Conservation (phyloP, 805 yeast genomes). For the Naumovozyma castellii region DNA sequence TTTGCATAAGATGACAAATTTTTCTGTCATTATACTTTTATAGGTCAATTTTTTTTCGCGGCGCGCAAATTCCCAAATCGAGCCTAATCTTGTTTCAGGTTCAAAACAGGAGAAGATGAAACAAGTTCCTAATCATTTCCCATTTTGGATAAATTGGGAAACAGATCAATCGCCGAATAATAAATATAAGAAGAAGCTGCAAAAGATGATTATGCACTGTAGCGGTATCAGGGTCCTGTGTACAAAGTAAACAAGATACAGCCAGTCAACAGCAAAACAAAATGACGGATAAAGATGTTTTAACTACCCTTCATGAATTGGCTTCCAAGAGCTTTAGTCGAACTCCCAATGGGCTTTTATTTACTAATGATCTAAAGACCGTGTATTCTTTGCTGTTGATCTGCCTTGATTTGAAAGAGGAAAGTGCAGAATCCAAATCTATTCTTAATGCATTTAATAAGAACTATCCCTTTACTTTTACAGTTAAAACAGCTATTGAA, state of each 20-base stretch:
- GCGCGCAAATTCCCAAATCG: too few species aligned
- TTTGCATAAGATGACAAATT: too few species aligned
- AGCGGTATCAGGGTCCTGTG: too few species aligned
- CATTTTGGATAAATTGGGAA: not conserved
- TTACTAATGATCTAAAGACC: slow-evolving; percentile 48
- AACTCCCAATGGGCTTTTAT: slow-evolving; percentile 45
- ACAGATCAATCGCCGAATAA: not conserved
- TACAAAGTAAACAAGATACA: too few species aligned
- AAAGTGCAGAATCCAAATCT: slow-evolving; percentile 11
- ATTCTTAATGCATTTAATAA: slow-evolving; percentile 27
- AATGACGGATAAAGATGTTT: not conserved
- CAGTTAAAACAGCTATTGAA: slow-evolving; percentile 40
- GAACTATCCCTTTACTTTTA: slow-evolving; percentile 44
- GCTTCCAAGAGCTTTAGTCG: slow-evolving; percentile 38
- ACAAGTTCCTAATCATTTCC: not conserved
- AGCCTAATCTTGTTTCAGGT: too few species aligned
- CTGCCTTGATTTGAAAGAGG: slow-evolving; percentile 33
- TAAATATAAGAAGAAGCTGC: not conserved
- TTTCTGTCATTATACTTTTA: too few species aligned
- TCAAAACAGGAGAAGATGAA: not conserved
- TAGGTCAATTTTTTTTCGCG: too few species aligned
- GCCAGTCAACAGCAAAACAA: not conserved
- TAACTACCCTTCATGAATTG: slow-evolving; percentile 33
- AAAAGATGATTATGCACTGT: too few species aligned
- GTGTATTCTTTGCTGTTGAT: slow-evolving; percentile 47